phyloP scores from a whole-genome alignment of 352 stramenopile species.

The Pythium rishiriense region DNA sequence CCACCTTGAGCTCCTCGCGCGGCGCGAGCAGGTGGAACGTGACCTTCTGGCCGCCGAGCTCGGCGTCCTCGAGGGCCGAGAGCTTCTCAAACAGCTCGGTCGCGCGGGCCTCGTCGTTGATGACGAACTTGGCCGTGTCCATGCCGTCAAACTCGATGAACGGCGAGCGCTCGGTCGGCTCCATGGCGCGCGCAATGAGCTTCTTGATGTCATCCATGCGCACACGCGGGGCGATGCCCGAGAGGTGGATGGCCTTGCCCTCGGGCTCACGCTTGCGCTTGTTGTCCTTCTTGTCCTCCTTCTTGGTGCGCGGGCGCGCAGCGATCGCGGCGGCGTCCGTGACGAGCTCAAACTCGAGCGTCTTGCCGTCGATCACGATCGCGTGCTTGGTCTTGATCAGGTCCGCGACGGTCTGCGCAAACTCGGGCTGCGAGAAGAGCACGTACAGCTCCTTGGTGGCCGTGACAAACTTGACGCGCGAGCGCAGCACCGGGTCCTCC shows the following conservation, averaged over 20 bases:
- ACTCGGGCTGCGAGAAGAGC: slow-evolving; percentile 69
- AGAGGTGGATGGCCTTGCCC: slow-evolving; percentile 81
- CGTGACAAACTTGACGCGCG: slow-evolving; percentile 68
- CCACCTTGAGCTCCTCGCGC: slow-evolving; percentile 69
- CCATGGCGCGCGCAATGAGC: slow-evolving; percentile 58
- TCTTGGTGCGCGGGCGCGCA: slow-evolving; percentile 55
- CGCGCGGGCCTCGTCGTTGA: slow-evolving; percentile 44
- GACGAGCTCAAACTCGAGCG: slow-evolving; percentile 74
- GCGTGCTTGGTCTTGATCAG: slow-evolving; percentile 37
- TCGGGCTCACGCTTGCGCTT: slow-evolving; percentile 75
- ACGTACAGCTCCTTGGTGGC: slow-evolving; percentile 75
- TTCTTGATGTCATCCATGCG: slow-evolving; percentile 86
- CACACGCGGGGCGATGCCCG: slow-evolving; percentile 71
- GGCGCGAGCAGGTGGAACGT: slow-evolving; percentile 73
- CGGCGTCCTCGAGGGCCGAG: slow-evolving; percentile 45
- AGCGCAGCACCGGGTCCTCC: slow-evolving; percentile 61
- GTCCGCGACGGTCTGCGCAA: slow-evolving; percentile 65
- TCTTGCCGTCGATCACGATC: slow-evolving; percentile 60
- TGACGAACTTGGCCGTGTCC: slow-evolving; percentile 70
- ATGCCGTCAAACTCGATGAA: slow-evolving; percentile 86
- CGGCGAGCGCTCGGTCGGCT: slow-evolving; percentile 46
- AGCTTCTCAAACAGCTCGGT: slow-evolving; percentile 77
- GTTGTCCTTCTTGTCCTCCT: slow-evolving; percentile 52
- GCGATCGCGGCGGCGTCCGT: slow-evolving; percentile 73
- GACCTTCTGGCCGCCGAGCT: slow-evolving; percentile 78